A percentile compares a stretch with the other conserved stretches of the same genome.
phyloP scores from a whole-genome alignment of 306 rosid species.

The Senna siamea region DNA sequence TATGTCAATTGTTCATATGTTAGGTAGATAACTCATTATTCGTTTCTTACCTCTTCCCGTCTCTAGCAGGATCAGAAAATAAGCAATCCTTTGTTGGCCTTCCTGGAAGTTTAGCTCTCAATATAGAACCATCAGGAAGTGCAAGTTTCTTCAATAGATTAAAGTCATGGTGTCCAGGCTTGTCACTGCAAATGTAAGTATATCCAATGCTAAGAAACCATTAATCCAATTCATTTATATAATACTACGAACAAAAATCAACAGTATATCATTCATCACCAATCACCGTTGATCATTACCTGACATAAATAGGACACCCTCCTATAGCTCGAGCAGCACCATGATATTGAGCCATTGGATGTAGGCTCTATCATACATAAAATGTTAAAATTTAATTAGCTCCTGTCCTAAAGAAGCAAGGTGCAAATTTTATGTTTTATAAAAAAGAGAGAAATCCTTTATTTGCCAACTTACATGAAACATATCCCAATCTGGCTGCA shows the following conservation, averaged over 20 bases:
- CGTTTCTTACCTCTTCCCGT: slow-evolving; percentile 54
- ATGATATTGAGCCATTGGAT: slow-evolving; percentile 70
- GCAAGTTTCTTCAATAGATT: slow-evolving; percentile 68
- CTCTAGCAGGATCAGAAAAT: slow-evolving; percentile 73
- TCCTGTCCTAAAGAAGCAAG: not conserved
- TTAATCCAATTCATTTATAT: not conserved
- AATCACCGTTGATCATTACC: slow-evolving; percentile 43
- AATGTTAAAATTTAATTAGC: slow-evolving; percentile 24
- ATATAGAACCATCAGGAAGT: slow-evolving; percentile 74
- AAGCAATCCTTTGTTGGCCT: slow-evolving; percentile 64
- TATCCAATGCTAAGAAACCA: not conserved
- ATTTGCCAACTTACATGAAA: slow-evolving; percentile 57
- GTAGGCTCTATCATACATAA: slow-evolving; percentile 50
- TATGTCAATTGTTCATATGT: too few relatives aligned
- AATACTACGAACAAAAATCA: not conserved
- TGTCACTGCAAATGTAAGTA: slow-evolving; percentile 47
- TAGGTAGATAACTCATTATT: not conserved
- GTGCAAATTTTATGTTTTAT: not conserved
- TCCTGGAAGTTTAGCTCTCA: slow-evolving; percentile 69
- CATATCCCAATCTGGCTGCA: slow-evolving; percentile 89
- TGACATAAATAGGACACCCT: slow-evolving; percentile 70
- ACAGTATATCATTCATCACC: too few relatives aligned
- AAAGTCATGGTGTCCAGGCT: slow-evolving; percentile 72
- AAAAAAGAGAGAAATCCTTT: not conserved
- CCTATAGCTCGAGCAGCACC: slow-evolving; percentile 78